Evolutionary conservation across 305 asterid genomes (phyloP), one percentile per base, ranked within the genome.

Genomic region (Coffea humblotiana): DNA sequence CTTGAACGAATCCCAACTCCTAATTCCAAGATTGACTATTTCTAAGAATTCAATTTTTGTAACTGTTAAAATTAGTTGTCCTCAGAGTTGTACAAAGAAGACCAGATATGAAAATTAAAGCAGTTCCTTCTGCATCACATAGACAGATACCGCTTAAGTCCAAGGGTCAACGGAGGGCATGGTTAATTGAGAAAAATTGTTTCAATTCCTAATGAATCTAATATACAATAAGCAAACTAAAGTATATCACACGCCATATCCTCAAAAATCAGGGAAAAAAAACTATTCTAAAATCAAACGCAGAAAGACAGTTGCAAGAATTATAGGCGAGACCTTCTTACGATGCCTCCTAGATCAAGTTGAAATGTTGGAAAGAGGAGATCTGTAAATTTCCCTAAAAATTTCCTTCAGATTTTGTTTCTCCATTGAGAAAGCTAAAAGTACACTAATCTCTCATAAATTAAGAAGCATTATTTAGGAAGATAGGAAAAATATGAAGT

Each of bases 301-400:
- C 35, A 40, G 5, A 3, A 69, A 69, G 52, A 7, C 16, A 8
- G n/a, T 37, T 4, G 40, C 56, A 37, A 16, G 45, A 25, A 72
- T 25, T 15, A 54, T 35, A 25, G 3, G 54, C 64, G 25, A 45
- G 32, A 51, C 78, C 14, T 51, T 79, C 45, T 32, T 64, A 15
- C 47, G 82, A 56, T 29, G 37, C 10, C 58, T 70, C 58, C 58
- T 54, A 71, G 37, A 32, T 78, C 25, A 49, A 71, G 56, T 78
- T 69, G 71, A 47, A 14, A 71, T 78, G 37, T 78, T 61, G 63
- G 16, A 8, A 4, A 65, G 70, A 12, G 12, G 63, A 45, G 51
- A 16, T 54, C 52, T 69, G 66, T 27, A 74, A 58, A 32, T 54
- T 74, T 74, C 77, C 49, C 66, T 29, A 52, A 54, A 74, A 15